These are phyloP conservation scores for Leptodermis oblonga DNA, from an alignment of 257 asterid genomes.

Conservation along the genomic window DNA sequence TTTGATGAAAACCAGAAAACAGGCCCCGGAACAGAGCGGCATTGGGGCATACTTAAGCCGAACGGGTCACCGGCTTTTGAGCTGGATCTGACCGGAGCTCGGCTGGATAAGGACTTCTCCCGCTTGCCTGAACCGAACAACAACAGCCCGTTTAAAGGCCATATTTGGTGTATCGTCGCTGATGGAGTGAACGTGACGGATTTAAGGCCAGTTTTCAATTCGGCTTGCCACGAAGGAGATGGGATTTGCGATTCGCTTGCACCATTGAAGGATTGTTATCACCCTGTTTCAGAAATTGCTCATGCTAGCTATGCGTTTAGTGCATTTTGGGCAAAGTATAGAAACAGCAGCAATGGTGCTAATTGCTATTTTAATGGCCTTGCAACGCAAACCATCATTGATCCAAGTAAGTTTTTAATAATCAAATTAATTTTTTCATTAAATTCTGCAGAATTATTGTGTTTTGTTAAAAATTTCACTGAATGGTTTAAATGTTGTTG, in stretches of 20 bases:
- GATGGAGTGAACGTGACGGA: constrained; percentile 13
- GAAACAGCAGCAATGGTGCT: constrained; percentile 18
- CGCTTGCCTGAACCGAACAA: constrained; percentile 30
- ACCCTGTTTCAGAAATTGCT: constrained; percentile 40
- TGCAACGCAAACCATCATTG: constrained; percentile 27
- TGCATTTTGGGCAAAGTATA: constrained; percentile 60
- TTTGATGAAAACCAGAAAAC: constrained; percentile 62
- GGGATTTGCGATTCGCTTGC: constrained; percentile 54
- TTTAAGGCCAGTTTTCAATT: constrained; percentile 38
- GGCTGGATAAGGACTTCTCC: constrained; percentile 18
- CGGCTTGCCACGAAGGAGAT: constrained; percentile 41
- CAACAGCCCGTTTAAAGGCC: constrained; percentile 51
- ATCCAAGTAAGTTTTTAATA: constrained; percentile 31
- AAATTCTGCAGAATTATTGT: background rate
- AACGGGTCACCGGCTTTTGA: constrained; percentile 45
- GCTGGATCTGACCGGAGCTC: constrained; percentile 51
- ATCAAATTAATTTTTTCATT: background rate
- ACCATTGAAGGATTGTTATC: constrained; percentile 55
- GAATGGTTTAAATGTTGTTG: constrained; percentile 12
- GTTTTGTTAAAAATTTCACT: background rate
- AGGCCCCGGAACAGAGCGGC: constrained; percentile 66
- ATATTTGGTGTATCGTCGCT: constrained; percentile 65
- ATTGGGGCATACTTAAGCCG: constrained; percentile 61
- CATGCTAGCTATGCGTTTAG: constrained; percentile 85
- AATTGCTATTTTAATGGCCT: constrained; percentile 35